These are phyloP conservation scores for Lactarius sanguifluus DNA, from an alignment of 768 basidiomycete genomes.

Conservation along the genomic window DNA sequence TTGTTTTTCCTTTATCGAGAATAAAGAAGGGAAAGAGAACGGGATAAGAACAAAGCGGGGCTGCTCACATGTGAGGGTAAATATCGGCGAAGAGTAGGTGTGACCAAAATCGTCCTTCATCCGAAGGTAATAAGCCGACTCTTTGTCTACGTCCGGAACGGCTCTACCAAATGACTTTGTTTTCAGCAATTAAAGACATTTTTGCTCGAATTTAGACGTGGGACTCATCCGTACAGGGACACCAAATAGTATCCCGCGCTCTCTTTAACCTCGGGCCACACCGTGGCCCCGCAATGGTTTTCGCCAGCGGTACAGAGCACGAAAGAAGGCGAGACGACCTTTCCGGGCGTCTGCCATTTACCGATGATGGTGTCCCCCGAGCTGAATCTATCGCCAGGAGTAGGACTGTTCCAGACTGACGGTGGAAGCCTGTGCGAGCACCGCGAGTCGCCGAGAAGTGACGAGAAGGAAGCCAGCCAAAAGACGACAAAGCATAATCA, in stretches of 20 bases:
- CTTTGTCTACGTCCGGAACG: constrained; percentile 33
- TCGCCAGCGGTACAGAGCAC: constrained; percentile 34
- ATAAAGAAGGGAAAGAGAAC: neutral
- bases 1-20: constrained; percentile 1
- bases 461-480: constrained; percentile 12
- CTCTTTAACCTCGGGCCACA: constrained; percentile 35
- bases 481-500: constrained; percentile 14
- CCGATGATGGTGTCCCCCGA: constrained; percentile 38
- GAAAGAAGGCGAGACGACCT: constrained; percentile 38
- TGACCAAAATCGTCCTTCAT: constrained; percentile 37
- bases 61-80: constrained; percentile 36
- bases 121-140: constrained; percentile 33
- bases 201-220: neutral
- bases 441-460: constrained; percentile 13
- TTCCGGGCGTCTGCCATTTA: constrained; percentile 34
- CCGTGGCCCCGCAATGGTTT: constrained; percentile 31
- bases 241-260: constrained; percentile 33
- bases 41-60: neutral
- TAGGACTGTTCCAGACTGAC: constrained; percentile 36
- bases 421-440: constrained; percentile 8
- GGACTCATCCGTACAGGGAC: constrained; percentile 30
- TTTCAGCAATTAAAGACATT: constrained; percentile 12
- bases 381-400: constrained; percentile 33
- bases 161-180: constrained; percentile 26
- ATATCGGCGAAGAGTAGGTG: constrained; percentile 34